Evolutionary conservation across 2,329 filamentous ascomycete species (phyloP).

Genomic region (Penicillium brevicompactum): DNA sequence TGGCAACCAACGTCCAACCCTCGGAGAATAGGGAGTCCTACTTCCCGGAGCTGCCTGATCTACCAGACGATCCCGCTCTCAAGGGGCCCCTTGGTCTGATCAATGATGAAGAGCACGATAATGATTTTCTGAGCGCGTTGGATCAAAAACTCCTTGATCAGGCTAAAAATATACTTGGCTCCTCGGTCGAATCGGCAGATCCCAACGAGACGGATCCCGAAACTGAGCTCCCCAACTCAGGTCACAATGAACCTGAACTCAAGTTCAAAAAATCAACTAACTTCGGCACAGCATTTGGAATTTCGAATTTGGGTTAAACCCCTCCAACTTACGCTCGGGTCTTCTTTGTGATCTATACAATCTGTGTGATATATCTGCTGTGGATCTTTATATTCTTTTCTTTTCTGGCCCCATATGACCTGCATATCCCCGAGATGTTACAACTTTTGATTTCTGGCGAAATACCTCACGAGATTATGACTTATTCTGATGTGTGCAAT

Average conservation of each 20-base stretch:
- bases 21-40: constrained; percentile 44
- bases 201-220: constrained; percentile 28
- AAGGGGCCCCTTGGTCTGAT: constrained; percentile 47
- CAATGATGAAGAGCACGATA: constrained; percentile 44
- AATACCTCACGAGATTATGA: constrained; percentile 12
- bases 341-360: constrained; percentile 17
- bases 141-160: constrained; percentile 47
- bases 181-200: constrained; percentile 24
- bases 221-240: constrained; percentile 23
- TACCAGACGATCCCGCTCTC: constrained; percentile 47
- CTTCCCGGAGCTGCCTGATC: constrained; percentile 43
- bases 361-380: neutral
- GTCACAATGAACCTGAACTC: constrained; percentile 39
- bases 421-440: constrained; percentile 1
- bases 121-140: constrained; percentile 44
- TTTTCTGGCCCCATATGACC: neutral
- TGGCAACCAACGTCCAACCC: constrained; percentile 36
- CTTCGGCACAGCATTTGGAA: constrained; percentile 52
- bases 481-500: constrained; percentile 12
- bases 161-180: constrained; percentile 36
- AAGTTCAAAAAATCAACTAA: constrained; percentile 49
- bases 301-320: constrained; percentile 20
- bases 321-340: constrained; percentile 8
- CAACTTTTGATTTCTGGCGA: constrained; percentile 2
- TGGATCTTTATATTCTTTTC: neutral